A percentile compares a stretch with the other conserved stretches of the same genome.
phyloP scores from a whole-genome alignment of 73 alveolate species.

The Halteria grandinella region DNA sequence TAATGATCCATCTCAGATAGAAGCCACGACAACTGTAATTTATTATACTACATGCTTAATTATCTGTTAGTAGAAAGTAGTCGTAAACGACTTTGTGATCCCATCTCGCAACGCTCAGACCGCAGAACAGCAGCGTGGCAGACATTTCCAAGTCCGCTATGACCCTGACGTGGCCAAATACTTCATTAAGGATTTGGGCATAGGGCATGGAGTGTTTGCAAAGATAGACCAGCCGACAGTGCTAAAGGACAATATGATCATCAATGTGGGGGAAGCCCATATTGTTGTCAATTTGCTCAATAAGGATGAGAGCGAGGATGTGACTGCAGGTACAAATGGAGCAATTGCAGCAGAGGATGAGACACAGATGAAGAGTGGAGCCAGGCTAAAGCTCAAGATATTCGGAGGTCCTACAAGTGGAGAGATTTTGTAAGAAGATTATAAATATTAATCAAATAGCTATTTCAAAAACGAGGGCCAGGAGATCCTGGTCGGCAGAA shows the following conservation, averaged over 20 bases:
- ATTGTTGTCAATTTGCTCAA: slow-evolving; percentile 78
- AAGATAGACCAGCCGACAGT: slow-evolving; percentile 69
- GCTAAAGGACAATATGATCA: slow-evolving; percentile 76
- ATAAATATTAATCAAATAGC: no score
- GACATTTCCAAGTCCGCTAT: slow-evolving; percentile 79
- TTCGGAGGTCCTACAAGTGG: slow-evolving; percentile 53
- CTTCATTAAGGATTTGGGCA: slow-evolving; percentile 80
- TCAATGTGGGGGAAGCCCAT: slow-evolving; percentile 83
- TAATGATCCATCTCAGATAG: slow-evolving; percentile 41
- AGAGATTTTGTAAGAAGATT: slow-evolving; percentile 42
- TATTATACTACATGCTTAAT: neutral
- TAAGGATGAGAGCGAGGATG: no score
- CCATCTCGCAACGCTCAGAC: no score
- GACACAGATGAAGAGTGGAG: no score
- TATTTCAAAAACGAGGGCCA: slow-evolving; percentile 39
- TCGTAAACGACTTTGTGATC: slow-evolving; percentile 58
- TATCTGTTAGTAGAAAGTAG: neutral
- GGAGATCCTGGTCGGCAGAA: slow-evolving; percentile 59
- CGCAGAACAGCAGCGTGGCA: slow-evolving; percentile 76
- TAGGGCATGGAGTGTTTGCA: slow-evolving; percentile 87
- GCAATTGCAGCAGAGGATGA: no score
- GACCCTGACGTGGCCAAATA: slow-evolving; percentile 69
- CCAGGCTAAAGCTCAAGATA: slow-evolving; percentile 30
- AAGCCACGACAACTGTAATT: no score
- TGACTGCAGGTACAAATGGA: no score